Evolutionary conservation across 371 early-diverging fungal genomes (phyloP).

Genomic region (Apophysomyces variabilis): DNA sequence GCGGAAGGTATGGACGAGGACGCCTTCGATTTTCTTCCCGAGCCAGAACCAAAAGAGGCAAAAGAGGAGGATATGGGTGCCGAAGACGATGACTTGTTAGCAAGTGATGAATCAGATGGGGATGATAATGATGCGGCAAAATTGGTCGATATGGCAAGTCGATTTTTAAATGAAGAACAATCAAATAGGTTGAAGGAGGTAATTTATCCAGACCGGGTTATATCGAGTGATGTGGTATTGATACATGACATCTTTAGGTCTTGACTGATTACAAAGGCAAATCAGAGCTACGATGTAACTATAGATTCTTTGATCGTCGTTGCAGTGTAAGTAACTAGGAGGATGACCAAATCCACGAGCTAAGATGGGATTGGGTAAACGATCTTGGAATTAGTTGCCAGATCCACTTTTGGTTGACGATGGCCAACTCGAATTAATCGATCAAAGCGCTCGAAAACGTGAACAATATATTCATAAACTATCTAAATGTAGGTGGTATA

Average conservation of each 20-base stretch:
- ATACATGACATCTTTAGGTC: neutral
- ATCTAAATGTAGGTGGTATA: constrained; percentile 13
- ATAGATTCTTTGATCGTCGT: constrained; percentile 17
- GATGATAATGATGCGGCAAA: neutral
- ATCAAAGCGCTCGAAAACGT: constrained; percentile 1
- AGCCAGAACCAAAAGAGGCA: neutral
- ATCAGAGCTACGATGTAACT: neutral
- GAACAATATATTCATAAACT: constrained; percentile 20
- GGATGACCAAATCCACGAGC: neutral
- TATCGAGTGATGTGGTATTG: too few relatives aligned
- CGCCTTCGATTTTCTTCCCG: neutral
- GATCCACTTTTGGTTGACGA: constrained; percentile 23
- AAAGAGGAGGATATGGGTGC: neutral
- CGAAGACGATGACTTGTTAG: constrained; percentile 10
- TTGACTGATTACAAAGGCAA: neutral
- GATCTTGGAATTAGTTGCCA: constrained; percentile 10
- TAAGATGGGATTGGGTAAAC: neutral
- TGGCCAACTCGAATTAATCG: neutral
- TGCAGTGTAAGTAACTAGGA: constrained; percentile 17
- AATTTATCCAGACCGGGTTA: too few relatives aligned
- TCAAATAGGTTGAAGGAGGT: constrained; percentile 7
- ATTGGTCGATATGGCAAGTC: constrained; percentile 1
- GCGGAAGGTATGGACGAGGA: constrained; percentile 7
- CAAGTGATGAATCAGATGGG: neutral
- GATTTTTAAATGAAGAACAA: constrained; percentile 3